These are phyloP conservation scores for Fusarium secorum DNA, from an alignment of 2,329 filamentous ascomycete species.

Conservation along the genomic window DNA sequence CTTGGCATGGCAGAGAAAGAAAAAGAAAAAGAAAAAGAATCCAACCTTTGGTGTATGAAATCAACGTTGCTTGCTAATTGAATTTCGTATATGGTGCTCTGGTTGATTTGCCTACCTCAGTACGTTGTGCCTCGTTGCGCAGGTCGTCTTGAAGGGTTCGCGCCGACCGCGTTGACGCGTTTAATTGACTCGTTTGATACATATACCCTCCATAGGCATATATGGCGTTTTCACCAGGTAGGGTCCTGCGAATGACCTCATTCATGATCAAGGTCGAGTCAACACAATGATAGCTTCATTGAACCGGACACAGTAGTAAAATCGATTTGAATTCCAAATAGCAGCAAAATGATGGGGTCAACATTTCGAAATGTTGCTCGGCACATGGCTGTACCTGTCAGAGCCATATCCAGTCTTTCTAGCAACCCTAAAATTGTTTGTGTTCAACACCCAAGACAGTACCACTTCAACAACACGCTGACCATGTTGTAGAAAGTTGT, in stretches of 20 bases:
- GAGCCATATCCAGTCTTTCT: conserved; percentile 56
- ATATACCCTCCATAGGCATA: conserved; percentile 39
- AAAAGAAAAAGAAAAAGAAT: neutral
- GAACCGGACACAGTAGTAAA: neutral
- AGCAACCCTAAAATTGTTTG: conserved; percentile 64
- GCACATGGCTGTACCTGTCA: conserved; percentile 27
- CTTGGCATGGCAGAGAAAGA: conserved; percentile 28
- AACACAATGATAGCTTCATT: neutral
- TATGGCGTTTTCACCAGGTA: conserved; percentile 17
- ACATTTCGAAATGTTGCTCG: conserved; percentile 38
- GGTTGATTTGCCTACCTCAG: neutral
- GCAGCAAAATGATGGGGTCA: conserved; percentile 39
- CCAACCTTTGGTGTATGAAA: neutral
- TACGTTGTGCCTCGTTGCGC: neutral
- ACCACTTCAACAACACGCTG: neutral
- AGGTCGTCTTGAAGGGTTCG: conserved; percentile 2
- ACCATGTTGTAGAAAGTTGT: conserved; percentile 62
- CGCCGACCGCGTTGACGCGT: conserved; percentile 50
- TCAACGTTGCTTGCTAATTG: conserved; percentile 5
- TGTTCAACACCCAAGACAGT: conserved; percentile 15
- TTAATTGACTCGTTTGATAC: conserved; percentile 48
- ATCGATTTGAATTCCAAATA: conserved; percentile 3
- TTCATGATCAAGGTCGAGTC: conserved; percentile 14
- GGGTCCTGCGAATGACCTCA: conserved; percentile 44
- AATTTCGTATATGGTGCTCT: conserved; percentile 7